Evolutionary conservation across 495 filamentous ascomycete species (phyloP).

Genomic region (Trichoderma orchidacearum): DNA sequence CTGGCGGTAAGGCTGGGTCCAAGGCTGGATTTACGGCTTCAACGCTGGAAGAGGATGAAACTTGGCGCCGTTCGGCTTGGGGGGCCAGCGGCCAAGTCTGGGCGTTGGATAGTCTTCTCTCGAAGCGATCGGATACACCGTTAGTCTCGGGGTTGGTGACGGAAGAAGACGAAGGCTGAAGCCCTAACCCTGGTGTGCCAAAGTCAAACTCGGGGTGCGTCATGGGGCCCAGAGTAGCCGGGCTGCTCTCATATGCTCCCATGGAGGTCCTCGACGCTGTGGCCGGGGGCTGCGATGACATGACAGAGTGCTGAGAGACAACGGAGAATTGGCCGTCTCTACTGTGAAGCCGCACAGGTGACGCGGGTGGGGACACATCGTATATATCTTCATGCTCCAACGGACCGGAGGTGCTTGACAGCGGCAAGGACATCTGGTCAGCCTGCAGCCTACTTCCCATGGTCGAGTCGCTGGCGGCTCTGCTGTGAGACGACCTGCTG

Average conservation of each 20-base stretch:
- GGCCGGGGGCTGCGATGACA: not conserved
- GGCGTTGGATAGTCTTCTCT: conserved; percentile 21
- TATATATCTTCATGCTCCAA: conserved; percentile 32
- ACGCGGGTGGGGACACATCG: conserved; percentile 40
- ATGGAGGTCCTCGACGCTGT: not conserved
- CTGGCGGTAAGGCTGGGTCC: conserved; percentile 13
- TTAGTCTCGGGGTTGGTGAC: not conserved
- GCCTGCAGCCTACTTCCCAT: conserved; percentile 4
- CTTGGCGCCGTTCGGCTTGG: conserved; percentile 18
- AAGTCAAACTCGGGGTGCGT: not conserved
- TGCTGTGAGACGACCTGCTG: not conserved
- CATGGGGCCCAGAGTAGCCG: conserved; percentile 1
- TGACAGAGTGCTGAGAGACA: not conserved
- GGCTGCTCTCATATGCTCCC: conserved; percentile 3
- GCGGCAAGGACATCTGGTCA: conserved; percentile 6
- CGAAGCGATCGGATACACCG: not conserved
- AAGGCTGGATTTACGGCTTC: conserved; percentile 12
- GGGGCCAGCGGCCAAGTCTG: conserved; percentile 27
- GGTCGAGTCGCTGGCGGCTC: not conserved
- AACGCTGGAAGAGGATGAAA: conserved; percentile 1
- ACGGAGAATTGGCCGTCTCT: not conserved
- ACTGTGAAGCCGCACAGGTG: conserved; percentile 8
- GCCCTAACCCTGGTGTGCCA: not conserved
- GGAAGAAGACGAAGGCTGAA: not conserved
- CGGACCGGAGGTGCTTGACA: conserved; percentile 6